These are phyloP conservation scores for Hypoxylon cercidicola DNA, from an alignment of 495 filamentous ascomycete genomes.

Conservation along the genomic window DNA sequence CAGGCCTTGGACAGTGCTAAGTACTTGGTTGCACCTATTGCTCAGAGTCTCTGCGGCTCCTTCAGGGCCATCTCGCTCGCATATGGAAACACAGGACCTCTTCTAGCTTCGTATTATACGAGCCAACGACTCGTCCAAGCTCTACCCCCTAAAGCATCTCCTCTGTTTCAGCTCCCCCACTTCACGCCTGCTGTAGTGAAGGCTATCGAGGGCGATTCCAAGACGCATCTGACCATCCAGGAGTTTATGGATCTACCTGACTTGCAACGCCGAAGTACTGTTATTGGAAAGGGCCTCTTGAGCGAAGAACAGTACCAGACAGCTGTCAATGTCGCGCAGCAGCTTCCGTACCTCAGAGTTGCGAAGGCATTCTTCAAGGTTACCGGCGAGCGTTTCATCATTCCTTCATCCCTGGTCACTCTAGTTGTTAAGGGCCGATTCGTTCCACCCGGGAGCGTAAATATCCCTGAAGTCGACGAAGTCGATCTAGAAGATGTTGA, in stretches of 20 bases:
- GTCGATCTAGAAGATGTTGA: conserved; percentile 90
- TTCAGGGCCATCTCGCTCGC: conserved; percentile 88
- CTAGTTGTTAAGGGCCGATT: conserved; percentile 96
- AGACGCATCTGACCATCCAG: conserved; percentile 81
- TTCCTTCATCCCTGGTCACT: conserved; percentile 90
- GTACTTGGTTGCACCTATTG: conserved; percentile 84
- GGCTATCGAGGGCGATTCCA: conserved; percentile 78
- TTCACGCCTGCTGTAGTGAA: conserved; percentile 80
- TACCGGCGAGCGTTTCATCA: conserved; percentile 89
- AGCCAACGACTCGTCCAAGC: conserved; percentile 92
- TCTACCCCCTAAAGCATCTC: conserved; percentile 80
- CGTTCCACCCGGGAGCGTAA: conserved; percentile 81
- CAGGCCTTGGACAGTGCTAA: conserved; percentile 75
- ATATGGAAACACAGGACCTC: conserved; percentile 82
- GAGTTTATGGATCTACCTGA: conserved; percentile 87
- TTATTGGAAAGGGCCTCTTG: conserved; percentile 75
- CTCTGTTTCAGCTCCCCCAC: conserved; percentile 90
- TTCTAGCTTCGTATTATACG: conserved; percentile 82
- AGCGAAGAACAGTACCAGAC: conserved; percentile 79
- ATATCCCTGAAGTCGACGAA: conserved; percentile 77
- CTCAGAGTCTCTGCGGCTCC: conserved; percentile 83
- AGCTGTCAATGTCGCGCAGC: conserved; percentile 77
- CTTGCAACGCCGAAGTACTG: conserved; percentile 72
- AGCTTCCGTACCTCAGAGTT: conserved; percentile 84
- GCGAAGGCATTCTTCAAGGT: conserved; percentile 99